Conservation (phyloP, 192 early-diverging fungal genomes). For the Coemansia sp. region DNA sequence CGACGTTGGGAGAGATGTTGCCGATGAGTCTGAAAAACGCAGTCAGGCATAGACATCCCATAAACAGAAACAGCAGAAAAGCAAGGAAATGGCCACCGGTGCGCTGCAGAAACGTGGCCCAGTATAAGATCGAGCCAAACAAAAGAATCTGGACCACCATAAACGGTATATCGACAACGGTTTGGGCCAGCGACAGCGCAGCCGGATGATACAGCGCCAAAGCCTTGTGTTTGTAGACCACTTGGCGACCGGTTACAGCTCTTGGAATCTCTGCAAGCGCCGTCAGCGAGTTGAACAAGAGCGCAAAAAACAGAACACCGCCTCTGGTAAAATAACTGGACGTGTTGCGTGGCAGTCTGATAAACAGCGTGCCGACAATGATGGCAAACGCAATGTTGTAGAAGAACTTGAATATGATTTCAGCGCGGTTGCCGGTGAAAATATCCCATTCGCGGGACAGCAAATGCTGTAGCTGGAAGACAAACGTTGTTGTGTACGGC, state of each 20-base stretch:
- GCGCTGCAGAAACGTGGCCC: conserved; percentile 57
- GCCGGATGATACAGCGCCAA: conserved; percentile 60
- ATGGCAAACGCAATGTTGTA: conserved; percentile 68
- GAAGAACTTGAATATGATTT: conserved; percentile 59
- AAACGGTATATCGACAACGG: conserved; percentile 52
- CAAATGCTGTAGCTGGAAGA: conserved; percentile 62
- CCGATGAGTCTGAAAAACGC: conserved; percentile 63
- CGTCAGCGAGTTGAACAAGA: conserved; percentile 70
- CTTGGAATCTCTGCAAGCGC: conserved; percentile 70
- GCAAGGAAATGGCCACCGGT: conserved; percentile 58
- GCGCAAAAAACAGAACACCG: conserved; percentile 57
- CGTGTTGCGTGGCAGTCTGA: conserved; percentile 58
- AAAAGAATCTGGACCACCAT: conserved; percentile 53
- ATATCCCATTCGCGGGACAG: conserved; percentile 69
- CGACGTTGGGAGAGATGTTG: conserved; percentile 58
- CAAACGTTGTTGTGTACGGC: conserved; percentile 67
- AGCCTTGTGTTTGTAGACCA: conserved; percentile 77
- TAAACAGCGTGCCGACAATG: conserved; percentile 74
- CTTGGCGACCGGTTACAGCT: conserved; percentile 69
- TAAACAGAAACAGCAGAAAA: conserved; percentile 61
- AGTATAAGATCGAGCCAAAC: conserved; percentile 64
- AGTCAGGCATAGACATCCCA: conserved; percentile 50
- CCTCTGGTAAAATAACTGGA: conserved; percentile 66
- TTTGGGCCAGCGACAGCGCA: conserved; percentile 29
- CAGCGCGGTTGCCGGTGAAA: conserved; percentile 56